These are phyloP conservation scores for Crucibulum laeve DNA, from an alignment of 768 basidiomycete genomes.

Conservation along the genomic window DNA sequence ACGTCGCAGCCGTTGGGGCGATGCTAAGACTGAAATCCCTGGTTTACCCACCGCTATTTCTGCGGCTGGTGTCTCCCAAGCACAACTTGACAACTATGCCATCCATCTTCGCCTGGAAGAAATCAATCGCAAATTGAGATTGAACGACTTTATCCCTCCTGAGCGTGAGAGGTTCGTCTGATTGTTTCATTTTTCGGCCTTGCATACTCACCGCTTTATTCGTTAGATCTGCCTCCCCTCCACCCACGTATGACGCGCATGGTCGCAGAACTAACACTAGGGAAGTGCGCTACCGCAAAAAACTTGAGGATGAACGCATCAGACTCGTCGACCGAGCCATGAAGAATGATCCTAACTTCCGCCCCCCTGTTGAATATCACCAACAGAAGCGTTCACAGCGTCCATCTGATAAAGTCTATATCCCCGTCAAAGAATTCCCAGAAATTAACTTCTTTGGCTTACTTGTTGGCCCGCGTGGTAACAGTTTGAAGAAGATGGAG, in stretches of 20 bases:
- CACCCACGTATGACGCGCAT: conserved; percentile 95
- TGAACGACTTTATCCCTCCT: conserved; percentile 94
- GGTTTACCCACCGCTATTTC: conserved; percentile 94
- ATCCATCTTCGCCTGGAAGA: conserved; percentile 95
- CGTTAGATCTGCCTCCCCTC: conserved; percentile 87
- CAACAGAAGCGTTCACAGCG: conserved; percentile 91
- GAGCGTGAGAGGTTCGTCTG: conserved; percentile 81
- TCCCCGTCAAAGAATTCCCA: conserved; percentile 99
- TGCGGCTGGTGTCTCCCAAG: conserved; percentile 89
- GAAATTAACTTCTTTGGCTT: conserved; percentile 99
- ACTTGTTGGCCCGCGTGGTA: conserved; percentile 96
- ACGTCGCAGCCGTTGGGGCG: conserved; percentile 97
- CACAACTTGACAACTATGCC: conserved; percentile 96
- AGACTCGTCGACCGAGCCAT: conserved; percentile 92
- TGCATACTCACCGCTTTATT: conserved; percentile 15
- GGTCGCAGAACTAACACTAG: conserved; percentile 98
- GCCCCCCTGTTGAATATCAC: conserved; percentile 94
- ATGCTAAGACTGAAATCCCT: conserved; percentile 85
- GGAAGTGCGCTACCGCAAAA: conserved; percentile 97
- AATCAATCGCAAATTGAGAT: conserved; percentile 90
- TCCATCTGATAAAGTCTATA: conserved; percentile 97
- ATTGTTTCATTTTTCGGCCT: conserved; percentile 1
- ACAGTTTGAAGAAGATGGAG: conserved; percentile 99
- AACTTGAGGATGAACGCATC: conserved; percentile 89
- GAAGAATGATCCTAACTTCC: conserved; percentile 97